These are phyloP conservation scores for Cinnamomum chago DNA, from an alignment of 164 flowering plant genomes.

Conservation along the genomic window DNA sequence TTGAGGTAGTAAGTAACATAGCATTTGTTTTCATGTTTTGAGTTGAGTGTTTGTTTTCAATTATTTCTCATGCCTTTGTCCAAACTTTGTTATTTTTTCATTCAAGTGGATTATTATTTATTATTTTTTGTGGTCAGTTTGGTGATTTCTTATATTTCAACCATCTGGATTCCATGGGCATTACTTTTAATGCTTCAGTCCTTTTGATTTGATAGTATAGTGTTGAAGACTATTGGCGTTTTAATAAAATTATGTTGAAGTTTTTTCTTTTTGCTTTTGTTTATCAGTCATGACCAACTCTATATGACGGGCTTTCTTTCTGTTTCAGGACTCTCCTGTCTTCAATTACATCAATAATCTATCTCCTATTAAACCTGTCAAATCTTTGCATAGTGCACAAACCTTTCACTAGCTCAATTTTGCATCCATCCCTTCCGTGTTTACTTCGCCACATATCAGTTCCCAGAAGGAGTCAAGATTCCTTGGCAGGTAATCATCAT, in stretches of 20 bases:
- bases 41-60: no score
- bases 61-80: no score
- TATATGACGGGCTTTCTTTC: background rate
- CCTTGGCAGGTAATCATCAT: slow-evolving; percentile 48
- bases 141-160: background rate
- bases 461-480: slow-evolving; percentile 54
- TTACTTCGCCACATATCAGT: slow-evolving; percentile 82
- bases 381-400: slow-evolving; percentile 57
- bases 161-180: background rate
- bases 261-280: background rate
- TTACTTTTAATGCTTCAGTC: background rate
- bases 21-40: no score
- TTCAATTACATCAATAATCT: slow-evolving; percentile 81
- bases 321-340: slow-evolving; percentile 90
- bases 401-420: slow-evolving; percentile 66
- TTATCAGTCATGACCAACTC: background rate
- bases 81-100: no score
- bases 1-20: background rate
- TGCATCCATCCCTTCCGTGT: slow-evolving; percentile 73
- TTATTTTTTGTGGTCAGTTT: background rate
- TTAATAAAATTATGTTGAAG: background rate
- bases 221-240: background rate
- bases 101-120: no score
- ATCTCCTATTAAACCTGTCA: slow-evolving; percentile 87
- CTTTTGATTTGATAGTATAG: background rate